Conservation (phyloP, 805 yeast species). For the Pichia heedii region DNA sequence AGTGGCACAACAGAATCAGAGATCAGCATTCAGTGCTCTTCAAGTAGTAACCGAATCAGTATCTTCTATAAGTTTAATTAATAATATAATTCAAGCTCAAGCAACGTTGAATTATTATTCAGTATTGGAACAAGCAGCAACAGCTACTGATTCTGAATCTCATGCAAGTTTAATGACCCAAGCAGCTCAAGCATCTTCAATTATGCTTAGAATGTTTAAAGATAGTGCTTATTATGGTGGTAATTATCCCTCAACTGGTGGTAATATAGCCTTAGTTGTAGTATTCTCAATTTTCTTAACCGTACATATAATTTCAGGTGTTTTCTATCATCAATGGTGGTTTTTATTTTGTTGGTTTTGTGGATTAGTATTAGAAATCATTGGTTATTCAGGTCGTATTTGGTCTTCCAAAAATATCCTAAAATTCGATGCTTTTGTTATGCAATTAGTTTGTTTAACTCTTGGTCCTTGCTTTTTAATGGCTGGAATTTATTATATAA, state of each 20-base stretch:
- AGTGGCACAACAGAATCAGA: conserved; percentile 3
- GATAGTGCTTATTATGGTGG: conserved; percentile 28
- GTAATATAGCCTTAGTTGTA: conserved; percentile 48
- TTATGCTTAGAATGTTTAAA: conserved; percentile 12
- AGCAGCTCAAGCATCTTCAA: conserved; percentile 18
- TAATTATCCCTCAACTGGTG: conserved; percentile 42
- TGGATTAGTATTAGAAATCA: conserved; percentile 51
- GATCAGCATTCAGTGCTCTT: conserved; percentile 3
- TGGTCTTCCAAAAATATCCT: conserved; percentile 32
- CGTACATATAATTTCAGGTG: conserved; percentile 34
- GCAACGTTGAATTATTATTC: conserved; percentile 20
- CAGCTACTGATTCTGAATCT: conserved; percentile 16
- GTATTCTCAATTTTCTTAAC: conserved; percentile 42
- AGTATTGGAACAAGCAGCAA: conserved; percentile 17
- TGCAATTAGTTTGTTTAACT: conserved; percentile 63
- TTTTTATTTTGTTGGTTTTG: conserved; percentile 47
- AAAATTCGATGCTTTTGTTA: conserved; percentile 36
- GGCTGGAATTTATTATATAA: conserved; percentile 71
- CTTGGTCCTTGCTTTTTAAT: conserved; percentile 76
- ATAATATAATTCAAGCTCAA: conserved; percentile 12
- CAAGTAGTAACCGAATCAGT: conserved; percentile 2
- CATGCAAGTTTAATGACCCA: conserved; percentile 12
- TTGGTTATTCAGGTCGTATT: conserved; percentile 60
- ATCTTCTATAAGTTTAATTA: conserved; percentile 2
- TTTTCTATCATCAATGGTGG: conserved; percentile 53